Conservation (phyloP, 2,329 filamentous ascomycete species). For the Trichocomaceae sp. region DNA sequence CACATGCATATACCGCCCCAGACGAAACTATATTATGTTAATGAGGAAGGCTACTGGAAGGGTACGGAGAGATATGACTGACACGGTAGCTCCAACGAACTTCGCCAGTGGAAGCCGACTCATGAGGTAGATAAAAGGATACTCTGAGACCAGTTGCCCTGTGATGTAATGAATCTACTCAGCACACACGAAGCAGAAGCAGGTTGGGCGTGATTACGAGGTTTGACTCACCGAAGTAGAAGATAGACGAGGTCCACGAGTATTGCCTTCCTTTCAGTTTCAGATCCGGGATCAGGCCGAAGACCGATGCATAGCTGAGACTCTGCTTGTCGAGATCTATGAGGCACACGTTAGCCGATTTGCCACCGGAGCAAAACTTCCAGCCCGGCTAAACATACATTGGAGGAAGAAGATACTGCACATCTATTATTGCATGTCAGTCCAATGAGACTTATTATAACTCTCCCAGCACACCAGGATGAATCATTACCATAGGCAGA, state of each 20-base stretch:
- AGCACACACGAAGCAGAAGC: neutral
- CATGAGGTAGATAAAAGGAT: constrained; percentile 49
- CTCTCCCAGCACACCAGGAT: neutral
- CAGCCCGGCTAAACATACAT: constrained; percentile 17
- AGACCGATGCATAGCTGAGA: constrained; percentile 42
- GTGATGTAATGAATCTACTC: neutral
- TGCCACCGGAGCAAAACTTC: neutral
- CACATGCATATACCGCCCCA: constrained; percentile 43
- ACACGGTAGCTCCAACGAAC: constrained; percentile 46
- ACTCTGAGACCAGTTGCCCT: constrained; percentile 43
- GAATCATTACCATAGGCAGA: constrained; percentile 18
- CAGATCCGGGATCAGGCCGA: constrained; percentile 43
- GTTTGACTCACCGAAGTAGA: constrained; percentile 28
- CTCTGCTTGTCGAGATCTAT: constrained; percentile 31
- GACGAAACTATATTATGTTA: constrained; percentile 26
- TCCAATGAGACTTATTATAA: neutral
- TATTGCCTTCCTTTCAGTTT: constrained; percentile 42
- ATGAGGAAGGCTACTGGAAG: neutral
- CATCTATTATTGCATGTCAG: constrained; percentile 25
- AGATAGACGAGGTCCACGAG: constrained; percentile 41
- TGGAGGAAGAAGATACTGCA: constrained; percentile 41
- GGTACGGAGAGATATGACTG: constrained; percentile 13
- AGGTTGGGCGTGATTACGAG: constrained; percentile 3
- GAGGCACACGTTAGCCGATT: neutral
- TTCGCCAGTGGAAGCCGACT: constrained; percentile 44